Evolutionary conservation across 2,329 filamentous ascomycete species (phyloP).

Genomic region (Scytalidium lignicola): DNA sequence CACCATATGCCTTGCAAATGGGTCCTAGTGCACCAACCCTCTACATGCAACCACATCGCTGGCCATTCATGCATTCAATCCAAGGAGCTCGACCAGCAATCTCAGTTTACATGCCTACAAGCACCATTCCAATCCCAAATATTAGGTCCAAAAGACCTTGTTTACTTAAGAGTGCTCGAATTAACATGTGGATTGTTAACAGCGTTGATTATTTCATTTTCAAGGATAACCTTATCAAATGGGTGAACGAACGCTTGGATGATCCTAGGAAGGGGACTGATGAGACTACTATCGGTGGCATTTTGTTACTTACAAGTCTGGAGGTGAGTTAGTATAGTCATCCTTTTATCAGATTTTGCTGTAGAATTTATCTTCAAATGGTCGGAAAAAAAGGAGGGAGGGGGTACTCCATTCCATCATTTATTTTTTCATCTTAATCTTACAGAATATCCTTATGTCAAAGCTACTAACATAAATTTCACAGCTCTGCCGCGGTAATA

Average conservation of each 20-base stretch:
- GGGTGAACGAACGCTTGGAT: not conserved
- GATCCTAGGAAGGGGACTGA: not conserved
- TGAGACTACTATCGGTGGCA: not conserved
- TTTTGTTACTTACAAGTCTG: not conserved
- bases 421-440: no score
- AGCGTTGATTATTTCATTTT: not conserved
- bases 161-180: not conserved
- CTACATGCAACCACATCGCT: not conserved
- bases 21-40: not conserved
- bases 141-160: not conserved
- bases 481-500: not conserved
- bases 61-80: not conserved
- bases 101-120: not conserved
- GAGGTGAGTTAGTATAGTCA: not conserved
- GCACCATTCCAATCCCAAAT: not conserved
- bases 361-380: no score
- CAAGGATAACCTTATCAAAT: not conserved
- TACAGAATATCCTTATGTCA: not conserved
- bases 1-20: not conserved
- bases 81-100: not conserved
- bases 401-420: no score
- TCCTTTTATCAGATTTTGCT: not conserved
- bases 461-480: not conserved
- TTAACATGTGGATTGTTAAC: not conserved
- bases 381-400: no score